phyloP scores from a whole-genome alignment of 2,329 filamentous ascomycete genomes.

The Lecanicillium sp. region DNA sequence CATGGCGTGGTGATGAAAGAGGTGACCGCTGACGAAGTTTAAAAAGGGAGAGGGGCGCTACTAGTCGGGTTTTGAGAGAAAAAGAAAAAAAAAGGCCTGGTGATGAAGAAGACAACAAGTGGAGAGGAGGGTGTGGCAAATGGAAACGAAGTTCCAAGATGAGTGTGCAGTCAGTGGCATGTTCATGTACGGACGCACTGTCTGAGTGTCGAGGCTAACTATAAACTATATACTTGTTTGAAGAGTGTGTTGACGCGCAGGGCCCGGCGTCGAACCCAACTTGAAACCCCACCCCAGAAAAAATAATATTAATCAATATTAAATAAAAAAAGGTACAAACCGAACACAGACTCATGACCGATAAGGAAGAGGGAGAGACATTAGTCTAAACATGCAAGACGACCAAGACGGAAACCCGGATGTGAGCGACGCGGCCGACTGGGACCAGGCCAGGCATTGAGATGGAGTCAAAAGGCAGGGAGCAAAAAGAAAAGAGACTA shows the following conservation, averaged over 20 bases:
- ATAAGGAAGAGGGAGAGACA: not conserved
- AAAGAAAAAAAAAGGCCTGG: not conserved
- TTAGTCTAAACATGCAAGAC: slow-evolving; percentile 34
- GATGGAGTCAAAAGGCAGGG: slow-evolving; percentile 2
- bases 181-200: no score
- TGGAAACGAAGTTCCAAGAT: not conserved
- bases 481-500: slow-evolving; percentile 5
- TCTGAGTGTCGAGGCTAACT: slow-evolving; percentile 1
- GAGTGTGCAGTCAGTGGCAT: not conserved
- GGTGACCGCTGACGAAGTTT: no score
- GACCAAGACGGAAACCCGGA: not conserved
- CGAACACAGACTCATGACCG: slow-evolving; percentile 2
- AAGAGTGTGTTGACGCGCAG: not conserved
- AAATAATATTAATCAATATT: no score
- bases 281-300: not conserved
- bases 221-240: not conserved
- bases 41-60: no score
- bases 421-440: slow-evolving; percentile 5
- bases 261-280: not conserved
- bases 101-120: no score
- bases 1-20: not conserved
- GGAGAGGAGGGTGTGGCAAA: slow-evolving; percentile 1
- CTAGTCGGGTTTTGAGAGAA: no score
- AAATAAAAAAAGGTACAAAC: no score
- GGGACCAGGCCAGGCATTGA: no score